These are phyloP conservation scores for Trametes gibbosa DNA, from an alignment of 768 basidiomycete genomes.

Conservation along the genomic window DNA sequence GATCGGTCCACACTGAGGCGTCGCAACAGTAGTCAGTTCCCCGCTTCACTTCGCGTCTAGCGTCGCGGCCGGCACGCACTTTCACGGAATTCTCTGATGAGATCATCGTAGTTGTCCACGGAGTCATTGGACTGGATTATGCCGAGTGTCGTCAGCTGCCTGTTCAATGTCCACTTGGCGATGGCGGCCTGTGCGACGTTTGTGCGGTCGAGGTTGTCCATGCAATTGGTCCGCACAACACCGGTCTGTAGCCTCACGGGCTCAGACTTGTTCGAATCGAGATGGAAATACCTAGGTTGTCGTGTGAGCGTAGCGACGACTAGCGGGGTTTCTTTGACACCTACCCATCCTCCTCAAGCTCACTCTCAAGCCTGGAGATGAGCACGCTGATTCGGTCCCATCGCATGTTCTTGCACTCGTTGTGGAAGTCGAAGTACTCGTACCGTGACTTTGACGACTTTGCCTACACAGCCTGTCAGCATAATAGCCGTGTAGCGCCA, in stretches of 20 bases:
- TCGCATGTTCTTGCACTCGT: conserved; percentile 90
- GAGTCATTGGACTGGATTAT: conserved; percentile 66
- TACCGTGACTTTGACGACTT: conserved; percentile 73
- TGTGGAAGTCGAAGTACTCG: conserved; percentile 96
- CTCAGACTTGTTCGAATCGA: conserved; percentile 45
- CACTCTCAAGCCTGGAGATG: conserved; percentile 71
- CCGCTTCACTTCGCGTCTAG: neutral
- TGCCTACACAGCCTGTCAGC: conserved; percentile 38
- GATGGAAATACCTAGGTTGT: conserved; percentile 71
- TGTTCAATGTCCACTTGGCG: conserved; percentile 79
- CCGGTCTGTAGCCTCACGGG: conserved; percentile 68
- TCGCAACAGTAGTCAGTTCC: neutral
- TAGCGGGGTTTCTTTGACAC: conserved; percentile 20
- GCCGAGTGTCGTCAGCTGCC: conserved; percentile 71
- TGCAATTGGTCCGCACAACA: conserved; percentile 90
- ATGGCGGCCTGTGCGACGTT: conserved; percentile 94
- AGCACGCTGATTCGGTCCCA: conserved; percentile 90
- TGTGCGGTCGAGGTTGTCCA: conserved; percentile 95
- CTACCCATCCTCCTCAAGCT: conserved; percentile 68
- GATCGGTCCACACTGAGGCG: conserved; percentile 92
- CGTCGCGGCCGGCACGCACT: conserved; percentile 47
- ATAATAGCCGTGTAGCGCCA: neutral
- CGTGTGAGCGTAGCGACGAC: neutral
- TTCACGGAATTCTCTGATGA: conserved; percentile 84
- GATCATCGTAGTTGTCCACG: conserved; percentile 79